phyloP scores from a whole-genome alignment of 2,329 filamentous ascomycete genomes.

The Mariannaea sp. region DNA sequence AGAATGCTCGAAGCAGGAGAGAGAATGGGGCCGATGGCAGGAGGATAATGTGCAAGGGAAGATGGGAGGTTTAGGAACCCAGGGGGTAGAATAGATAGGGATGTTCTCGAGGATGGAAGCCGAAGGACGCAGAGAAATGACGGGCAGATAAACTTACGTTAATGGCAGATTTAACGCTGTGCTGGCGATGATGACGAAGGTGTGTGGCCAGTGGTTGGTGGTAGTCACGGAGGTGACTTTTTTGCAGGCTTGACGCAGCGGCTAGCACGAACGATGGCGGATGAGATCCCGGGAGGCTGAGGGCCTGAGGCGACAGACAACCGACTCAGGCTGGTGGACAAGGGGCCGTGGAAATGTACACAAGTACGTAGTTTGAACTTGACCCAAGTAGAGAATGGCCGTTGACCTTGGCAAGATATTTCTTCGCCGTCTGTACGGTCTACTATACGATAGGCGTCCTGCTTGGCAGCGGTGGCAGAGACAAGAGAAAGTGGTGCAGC shows the following conservation, averaged over 20 bases:
- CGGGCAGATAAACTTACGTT: constrained; percentile 27
- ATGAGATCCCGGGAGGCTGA: constrained; percentile 24
- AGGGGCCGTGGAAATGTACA: constrained; percentile 18
- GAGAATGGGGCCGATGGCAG: constrained; percentile 13
- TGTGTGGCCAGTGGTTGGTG: constrained; percentile 14
- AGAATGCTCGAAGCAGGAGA: constrained; percentile 25
- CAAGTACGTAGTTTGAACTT: constrained; percentile 9
- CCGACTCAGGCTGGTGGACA: constrained; percentile 19
- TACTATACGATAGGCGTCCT: constrained; percentile 27
- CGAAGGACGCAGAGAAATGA: not conserved
- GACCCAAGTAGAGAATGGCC: constrained; percentile 5
- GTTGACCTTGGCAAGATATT: constrained; percentile 26
- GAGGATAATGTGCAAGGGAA: not conserved
- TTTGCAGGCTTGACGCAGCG: constrained; percentile 28
- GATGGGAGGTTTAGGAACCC: not conserved
- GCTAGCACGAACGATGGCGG: constrained; percentile 34
- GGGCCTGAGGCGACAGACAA: constrained; percentile 15
- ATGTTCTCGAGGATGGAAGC: constrained; percentile 2
- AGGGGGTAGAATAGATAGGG: not conserved
- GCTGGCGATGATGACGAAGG: constrained; percentile 33
- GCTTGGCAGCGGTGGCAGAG: constrained; percentile 21
- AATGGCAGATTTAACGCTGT: constrained; percentile 8
- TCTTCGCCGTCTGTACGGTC: constrained; percentile 29
- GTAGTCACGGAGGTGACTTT: constrained; percentile 29
- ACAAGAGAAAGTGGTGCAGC: constrained; percentile 31